These are phyloP conservation scores for Aspergillus wentii DNA, from an alignment of 495 filamentous ascomycete genomes.

Conservation along the genomic window DNA sequence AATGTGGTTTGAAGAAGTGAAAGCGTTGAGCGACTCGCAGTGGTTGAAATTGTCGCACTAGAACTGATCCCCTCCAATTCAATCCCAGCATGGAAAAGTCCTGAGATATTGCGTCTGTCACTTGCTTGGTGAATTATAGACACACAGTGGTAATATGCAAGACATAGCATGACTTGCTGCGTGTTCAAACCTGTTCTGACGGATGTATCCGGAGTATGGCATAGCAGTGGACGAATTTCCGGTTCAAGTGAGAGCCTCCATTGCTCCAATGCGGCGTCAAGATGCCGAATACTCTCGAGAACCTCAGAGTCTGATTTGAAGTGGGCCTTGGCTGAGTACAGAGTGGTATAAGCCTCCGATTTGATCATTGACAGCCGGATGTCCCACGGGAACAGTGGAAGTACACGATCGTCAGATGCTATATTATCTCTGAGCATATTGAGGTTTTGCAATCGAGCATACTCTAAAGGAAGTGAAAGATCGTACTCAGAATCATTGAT, in stretches of 20 bases:
- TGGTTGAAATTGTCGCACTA: conserved; percentile 8
- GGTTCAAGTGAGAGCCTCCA: conserved; percentile 23
- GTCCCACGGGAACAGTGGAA: conserved; percentile 28
- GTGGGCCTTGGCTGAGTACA: conserved; percentile 25
- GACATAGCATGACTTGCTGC: conserved; percentile 22
- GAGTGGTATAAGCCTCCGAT: conserved; percentile 23
- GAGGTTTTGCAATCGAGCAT: conserved; percentile 14
- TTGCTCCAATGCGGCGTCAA: conserved; percentile 33
- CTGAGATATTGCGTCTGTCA: conserved; percentile 8
- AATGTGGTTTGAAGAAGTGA: conserved; percentile 8
- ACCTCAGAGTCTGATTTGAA: conserved; percentile 31
- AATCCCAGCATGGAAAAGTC: not conserved
- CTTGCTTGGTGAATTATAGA: conserved; percentile 33
- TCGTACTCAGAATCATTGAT: conserved; percentile 34
- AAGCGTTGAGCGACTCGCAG: conserved; percentile 13
- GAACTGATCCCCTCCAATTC: conserved; percentile 8
- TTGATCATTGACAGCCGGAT: conserved; percentile 31
- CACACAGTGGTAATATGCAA: conserved; percentile 37
- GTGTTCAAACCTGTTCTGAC: conserved; percentile 10
- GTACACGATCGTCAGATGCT: conserved; percentile 11
- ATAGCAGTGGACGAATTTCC: conserved; percentile 8
- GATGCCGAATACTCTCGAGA: conserved; percentile 25
- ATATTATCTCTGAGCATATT: conserved; percentile 3
- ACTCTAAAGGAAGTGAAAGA: conserved; percentile 24
- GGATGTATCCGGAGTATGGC: conserved; percentile 4